phyloP scores from a whole-genome alignment of 1,284 basidiomycete genomes.

The Rhodotorula sp. region DNA sequence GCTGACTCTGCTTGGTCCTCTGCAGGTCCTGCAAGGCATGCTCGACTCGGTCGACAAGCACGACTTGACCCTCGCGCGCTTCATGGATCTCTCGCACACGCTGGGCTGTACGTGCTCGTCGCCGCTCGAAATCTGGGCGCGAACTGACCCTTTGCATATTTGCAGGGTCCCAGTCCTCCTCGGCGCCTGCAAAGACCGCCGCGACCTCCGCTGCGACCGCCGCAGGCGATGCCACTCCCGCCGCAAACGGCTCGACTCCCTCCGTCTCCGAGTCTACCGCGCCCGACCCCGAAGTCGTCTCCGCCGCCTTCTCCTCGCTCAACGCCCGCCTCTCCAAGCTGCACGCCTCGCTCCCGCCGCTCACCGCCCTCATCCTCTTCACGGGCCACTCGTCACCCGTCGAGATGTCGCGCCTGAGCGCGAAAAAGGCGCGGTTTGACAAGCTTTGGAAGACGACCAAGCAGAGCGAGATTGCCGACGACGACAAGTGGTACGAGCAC shows the following conservation, averaged over 20 bases:
- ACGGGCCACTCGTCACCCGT: slow-evolving; percentile 85
- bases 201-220: neutral
- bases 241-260: neutral
- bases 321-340: slow-evolving; percentile 65
- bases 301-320: slow-evolving; percentile 52
- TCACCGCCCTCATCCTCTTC: slow-evolving; percentile 78
- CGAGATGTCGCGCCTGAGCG: slow-evolving; percentile 68
- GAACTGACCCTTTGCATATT: too few species aligned
- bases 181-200: slow-evolving; percentile 10
- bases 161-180: slow-evolving; percentile 40
- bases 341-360: slow-evolving; percentile 67
- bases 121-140: neutral
- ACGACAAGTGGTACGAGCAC: slow-evolving; percentile 67
- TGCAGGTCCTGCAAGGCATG: slow-evolving; percentile 63
- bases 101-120: slow-evolving; percentile 66
- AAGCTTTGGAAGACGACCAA: slow-evolving; percentile 59
- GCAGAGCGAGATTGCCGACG: slow-evolving; percentile 49
- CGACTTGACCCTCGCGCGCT: slow-evolving; percentile 76
- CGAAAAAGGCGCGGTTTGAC: slow-evolving; percentile 71
- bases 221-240: neutral
- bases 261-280: neutral
- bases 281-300: slow-evolving; percentile 1
- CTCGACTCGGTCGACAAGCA: slow-evolving; percentile 64
- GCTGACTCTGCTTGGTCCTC: neutral
- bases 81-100: slow-evolving; percentile 72